phyloP scores from a whole-genome alignment of 2,329 filamentous ascomycete species.

The Sporothrix globosa region DNA sequence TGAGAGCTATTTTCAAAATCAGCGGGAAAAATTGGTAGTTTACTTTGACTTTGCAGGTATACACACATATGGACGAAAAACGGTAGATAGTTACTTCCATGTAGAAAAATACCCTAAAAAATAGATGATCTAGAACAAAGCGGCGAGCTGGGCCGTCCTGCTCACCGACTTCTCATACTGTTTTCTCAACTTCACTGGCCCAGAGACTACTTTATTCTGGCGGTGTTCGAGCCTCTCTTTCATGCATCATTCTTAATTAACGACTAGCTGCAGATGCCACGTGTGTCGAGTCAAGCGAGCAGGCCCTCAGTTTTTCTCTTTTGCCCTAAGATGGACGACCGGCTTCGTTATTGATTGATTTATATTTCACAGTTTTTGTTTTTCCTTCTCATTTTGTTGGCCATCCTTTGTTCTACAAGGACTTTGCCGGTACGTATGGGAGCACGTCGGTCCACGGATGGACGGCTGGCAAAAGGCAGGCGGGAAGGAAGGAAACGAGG shows the following conservation, averaged over 20 bases:
- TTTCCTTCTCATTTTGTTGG: not conserved
- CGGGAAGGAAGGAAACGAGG: slow-evolving; percentile 10
- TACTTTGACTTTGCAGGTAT: no score
- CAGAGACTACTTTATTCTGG: not conserved
- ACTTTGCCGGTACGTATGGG: not conserved
- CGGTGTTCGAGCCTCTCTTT: slow-evolving; percentile 26
- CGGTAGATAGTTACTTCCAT: no score
- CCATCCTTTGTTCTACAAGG: slow-evolving; percentile 19
- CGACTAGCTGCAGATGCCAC: slow-evolving; percentile 45
- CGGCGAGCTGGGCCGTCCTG: not conserved
- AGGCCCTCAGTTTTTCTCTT: slow-evolving; percentile 30
- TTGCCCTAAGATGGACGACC: not conserved
- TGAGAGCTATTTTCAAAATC: no score
- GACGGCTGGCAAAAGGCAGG: slow-evolving; percentile 23
- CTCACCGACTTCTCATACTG: slow-evolving; percentile 30
- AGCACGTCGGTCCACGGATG: slow-evolving; percentile 24
- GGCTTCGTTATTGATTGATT: not conserved
- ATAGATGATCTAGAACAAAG: not conserved
- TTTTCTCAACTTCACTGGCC: no score
- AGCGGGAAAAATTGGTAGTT: no score
- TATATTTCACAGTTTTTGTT: not conserved
- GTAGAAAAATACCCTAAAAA: not conserved
- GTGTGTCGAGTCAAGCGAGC: slow-evolving; percentile 60
- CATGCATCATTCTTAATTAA: slow-evolving; percentile 3
- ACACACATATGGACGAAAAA: no score